Evolutionary conservation across 2,329 filamentous ascomycete species (phyloP).

Genomic region (Zymoseptoria crescenta): DNA sequence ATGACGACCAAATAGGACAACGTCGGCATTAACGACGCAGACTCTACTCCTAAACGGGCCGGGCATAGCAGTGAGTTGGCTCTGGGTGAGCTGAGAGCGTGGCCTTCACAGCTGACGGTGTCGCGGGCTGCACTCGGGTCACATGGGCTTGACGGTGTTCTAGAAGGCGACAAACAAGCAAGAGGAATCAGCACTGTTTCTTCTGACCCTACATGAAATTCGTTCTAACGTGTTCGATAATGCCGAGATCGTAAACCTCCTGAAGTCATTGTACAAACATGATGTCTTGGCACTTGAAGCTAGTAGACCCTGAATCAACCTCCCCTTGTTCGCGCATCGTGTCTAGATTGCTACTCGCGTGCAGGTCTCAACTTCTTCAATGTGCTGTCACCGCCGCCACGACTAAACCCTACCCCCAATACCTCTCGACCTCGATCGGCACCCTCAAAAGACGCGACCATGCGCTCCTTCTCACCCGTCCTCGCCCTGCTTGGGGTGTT

Average conservation of each 20-base stretch:
- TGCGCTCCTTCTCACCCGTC: conserved; percentile 23
- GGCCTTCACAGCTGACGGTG: no score
- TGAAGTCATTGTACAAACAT: neutral
- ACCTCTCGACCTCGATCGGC: neutral
- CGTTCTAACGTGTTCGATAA: no score
- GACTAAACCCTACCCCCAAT: neutral
- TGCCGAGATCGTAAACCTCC: neutral
- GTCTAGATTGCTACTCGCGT: neutral
- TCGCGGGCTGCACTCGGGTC: no score
- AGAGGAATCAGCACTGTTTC: no score
- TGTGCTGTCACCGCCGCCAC: neutral
- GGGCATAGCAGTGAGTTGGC: neutral
- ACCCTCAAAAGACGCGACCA: conserved; percentile 4
- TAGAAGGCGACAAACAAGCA: no score
- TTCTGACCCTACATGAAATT: no score
- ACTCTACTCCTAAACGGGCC: neutral
- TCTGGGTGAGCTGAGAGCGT: no score
- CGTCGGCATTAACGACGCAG: neutral
- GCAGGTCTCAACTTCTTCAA: neutral
- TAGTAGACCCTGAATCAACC: neutral
- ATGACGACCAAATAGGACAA: no score
- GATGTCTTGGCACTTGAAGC: neutral
- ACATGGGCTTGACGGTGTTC: no score
- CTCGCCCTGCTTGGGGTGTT: conserved; percentile 51
- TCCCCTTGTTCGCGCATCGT: neutral